Conservation (phyloP, 257 asterid species). For the Nicotiana benthamiana region DNA sequence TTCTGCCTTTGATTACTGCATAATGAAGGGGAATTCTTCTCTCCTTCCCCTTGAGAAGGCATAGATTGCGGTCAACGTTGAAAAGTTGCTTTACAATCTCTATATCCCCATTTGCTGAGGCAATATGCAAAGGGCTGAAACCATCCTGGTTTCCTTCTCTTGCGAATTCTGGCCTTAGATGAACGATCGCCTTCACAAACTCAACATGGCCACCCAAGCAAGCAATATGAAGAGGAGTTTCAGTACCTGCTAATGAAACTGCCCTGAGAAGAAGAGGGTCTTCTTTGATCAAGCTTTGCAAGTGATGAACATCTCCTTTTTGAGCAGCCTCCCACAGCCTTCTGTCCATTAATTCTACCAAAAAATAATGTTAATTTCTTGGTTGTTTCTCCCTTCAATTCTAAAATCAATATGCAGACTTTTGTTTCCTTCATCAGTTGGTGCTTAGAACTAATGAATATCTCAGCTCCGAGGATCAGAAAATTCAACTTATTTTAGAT, state of each 20-base stretch:
- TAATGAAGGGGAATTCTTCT: constrained; percentile 33
- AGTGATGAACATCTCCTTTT: background rate
- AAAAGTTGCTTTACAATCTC: constrained; percentile 30
- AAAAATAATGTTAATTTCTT: background rate
- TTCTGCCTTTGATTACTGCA: constrained; percentile 29
- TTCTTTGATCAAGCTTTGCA: constrained; percentile 3
- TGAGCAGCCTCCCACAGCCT: background rate
- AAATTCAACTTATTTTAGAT: background rate
- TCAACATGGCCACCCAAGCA: background rate
- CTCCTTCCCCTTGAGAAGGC: constrained; percentile 27
- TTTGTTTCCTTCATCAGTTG: background rate
- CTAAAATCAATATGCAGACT: background rate
- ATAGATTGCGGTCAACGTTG: constrained; percentile 18
- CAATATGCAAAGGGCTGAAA: constrained; percentile 30
- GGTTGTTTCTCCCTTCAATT: background rate
- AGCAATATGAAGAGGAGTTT: constrained; percentile 6
- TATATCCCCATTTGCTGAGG: constrained; percentile 24
- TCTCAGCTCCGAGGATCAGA: background rate
- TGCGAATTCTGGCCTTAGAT: background rate
- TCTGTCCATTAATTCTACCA: background rate
- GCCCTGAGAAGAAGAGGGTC: background rate
- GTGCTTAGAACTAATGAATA: background rate
- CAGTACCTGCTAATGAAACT: background rate
- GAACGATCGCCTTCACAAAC: background rate
- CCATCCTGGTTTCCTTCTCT: constrained; percentile 23